Base-by-base conservation (phyloP, 192 early-diverging fungal species). In the Backusella circina region DNA sequence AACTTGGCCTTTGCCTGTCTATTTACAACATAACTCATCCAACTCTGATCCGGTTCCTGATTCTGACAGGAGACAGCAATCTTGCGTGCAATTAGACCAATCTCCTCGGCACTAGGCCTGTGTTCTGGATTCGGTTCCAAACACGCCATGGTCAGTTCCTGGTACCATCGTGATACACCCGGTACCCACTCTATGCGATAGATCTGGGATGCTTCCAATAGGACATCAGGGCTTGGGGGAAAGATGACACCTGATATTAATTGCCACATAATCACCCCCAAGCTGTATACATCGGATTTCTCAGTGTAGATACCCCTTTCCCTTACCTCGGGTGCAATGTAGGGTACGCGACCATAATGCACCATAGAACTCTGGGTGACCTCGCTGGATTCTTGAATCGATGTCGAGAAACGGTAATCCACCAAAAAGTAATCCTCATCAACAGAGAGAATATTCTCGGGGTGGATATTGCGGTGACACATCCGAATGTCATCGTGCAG, bases 381-480 rank as follows among this genome's bases (percentile, higher is more conserved):
- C 33, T 61, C 54, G 16, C 67, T 71, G 2, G 77, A 73, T 64
- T 79, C 77, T n/a, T 74, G 70, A 10, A 73, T 75, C 18, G 77
- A 73, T 2, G 77, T 79, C 21, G 77, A 79, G 31, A 79, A 79
- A 26, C 77, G 71, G 30, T 74, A 79, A 66, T 79, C 77, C 1
- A 79, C 77, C 15, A 79, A 33, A 61, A 75, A 70, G 57, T 75
- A 79, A 36, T 79, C 77, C 10, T 61, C 54, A 36, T 79, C 77
- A 2, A 54, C 72, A 36, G 73, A 79, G 5, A 79, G 67, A 5
- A 79, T 73, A 71, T 79, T 79, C 21, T 54, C 50, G 3, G 77
- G 77, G 30, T 79, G 77, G 39, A 79, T 74, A 36, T 79, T 79
- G 16, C 77, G 72, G 74, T 79, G 77, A 30, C 77, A 79, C 77